Evolutionary conservation across 768 basidiomycete genomes (phyloP), one percentile per base, ranked within the genome.

Genomic region (Mycena belliarum): DNA sequence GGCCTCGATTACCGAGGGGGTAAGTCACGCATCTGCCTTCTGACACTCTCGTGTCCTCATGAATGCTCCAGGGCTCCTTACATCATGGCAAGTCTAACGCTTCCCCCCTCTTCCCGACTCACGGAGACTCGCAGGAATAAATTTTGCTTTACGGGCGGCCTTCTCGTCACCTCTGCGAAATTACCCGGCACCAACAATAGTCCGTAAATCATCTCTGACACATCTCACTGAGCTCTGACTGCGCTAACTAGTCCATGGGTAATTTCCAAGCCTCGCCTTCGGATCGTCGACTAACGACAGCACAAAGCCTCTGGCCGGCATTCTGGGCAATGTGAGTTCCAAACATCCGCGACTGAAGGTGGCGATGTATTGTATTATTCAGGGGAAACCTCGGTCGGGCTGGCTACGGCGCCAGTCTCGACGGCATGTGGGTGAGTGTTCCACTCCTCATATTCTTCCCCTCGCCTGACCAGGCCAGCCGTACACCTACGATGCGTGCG

Each of bases 121-220:
- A 32, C 33, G 33, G 33, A 4, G 6, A 14, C 33, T 35, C 11
- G 16, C 33, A 35, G 74, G 80, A 87, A 86, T 69, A 85, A 86
- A 72, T 85, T 94, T 63, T 94, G 89, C 69, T 92, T 93, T 67
- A 89, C 88, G 15, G 88, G 87, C 8, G 91, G 91, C 32, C 71
- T 89, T 52, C 78, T 91, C 47, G 89, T 84, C 73, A 70, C 72
- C 26, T 64, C 69, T 24, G 76, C 79, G 37, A 68, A 56, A 7
- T 60, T 81, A 0, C 79, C 80, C 4, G 79, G 80, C 1, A 68
- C 70, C 3, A 76, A 66, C 58, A 75, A 70, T 24, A 32, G 29
- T 32, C 29, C 29, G 29, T 32, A 32, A 32, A 32, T n/a, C 29
- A 6, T 12, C 29, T 32, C 29, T 32, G 6, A 12, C 29, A 32